A percentile compares a stretch with the other conserved stretches of the same genome.
These are phyloP conservation scores for Chaetomidium leptoderma DNA, from an alignment of 495 filamentous ascomycete genomes.

Conservation along the genomic window DNA sequence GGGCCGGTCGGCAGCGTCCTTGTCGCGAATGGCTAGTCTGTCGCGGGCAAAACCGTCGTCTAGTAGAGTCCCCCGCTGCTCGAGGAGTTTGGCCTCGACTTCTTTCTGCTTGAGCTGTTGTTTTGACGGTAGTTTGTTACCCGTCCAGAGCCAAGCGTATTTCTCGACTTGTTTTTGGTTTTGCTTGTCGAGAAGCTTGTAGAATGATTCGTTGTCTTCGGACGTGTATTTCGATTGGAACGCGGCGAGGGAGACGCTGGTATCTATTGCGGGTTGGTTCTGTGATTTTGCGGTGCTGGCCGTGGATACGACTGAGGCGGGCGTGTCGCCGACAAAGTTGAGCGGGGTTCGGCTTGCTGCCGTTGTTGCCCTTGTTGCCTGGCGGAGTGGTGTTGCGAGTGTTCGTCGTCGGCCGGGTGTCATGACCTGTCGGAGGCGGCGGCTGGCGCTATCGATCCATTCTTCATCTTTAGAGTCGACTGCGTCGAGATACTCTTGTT, in stretches of 20 bases:
- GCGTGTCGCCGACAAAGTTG: conserved; percentile 61
- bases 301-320: conserved; percentile 43
- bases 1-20: conserved; percentile 58
- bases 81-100: conserved; percentile 58
- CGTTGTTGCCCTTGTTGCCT: conserved; percentile 28
- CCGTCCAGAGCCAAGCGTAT: conserved; percentile 80
- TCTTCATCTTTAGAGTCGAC: conserved; percentile 74
- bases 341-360: conserved; percentile 44
- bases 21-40: conserved; percentile 53
- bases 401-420: conserved; percentile 58
- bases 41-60: conserved; percentile 53
- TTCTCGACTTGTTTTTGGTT: conserved; percentile 78
- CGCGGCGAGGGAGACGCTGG: conserved; percentile 70
- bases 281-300: conserved; percentile 25
- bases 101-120: conserved; percentile 78
- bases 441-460: conserved; percentile 81
- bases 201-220: conserved; percentile 96
- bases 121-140: conserved; percentile 83
- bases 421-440: conserved; percentile 73
- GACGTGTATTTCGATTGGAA: conserved; percentile 94
- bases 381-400: conserved; percentile 23
- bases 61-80: conserved; percentile 35
- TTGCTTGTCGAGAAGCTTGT: conserved; percentile 84
- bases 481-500: conserved; percentile 89
- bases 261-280: conserved; percentile 58